Base-by-base conservation (phyloP, 2,329 filamentous ascomycete genomes). In the Ophioceras dolichostomum region DNA sequence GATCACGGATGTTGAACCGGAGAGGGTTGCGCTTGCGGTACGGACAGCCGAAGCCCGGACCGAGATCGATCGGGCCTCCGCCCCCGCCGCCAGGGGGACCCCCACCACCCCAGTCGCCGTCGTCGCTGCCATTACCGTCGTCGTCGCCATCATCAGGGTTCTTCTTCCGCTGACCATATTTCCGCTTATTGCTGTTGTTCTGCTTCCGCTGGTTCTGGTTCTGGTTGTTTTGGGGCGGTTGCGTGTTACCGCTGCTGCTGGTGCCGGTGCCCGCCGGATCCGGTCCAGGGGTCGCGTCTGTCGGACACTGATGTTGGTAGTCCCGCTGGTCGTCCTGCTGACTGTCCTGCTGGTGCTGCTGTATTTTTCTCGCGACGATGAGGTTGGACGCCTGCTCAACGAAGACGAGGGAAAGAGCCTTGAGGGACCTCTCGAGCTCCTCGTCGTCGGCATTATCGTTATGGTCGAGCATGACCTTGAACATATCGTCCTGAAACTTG, bases 11-110 rank as follows among this genome's bases (percentile, higher is more conserved):
- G 32, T 39, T 39, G 12, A 35, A 39, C 10, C 37, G 18, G 9
- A 39, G 4, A 4, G 37, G 37, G 16, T 39, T 39, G 12, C 37
- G 32, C 20, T 39, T 39, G 7, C 37, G 19, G 14, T 24, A 39
- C 2, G 37, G 37, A 19, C 37, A 39, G 19, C 37, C 35, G 26
- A 35, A 10, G n/a, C n/a, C n/a, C n/a, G n/a, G n/a, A n/a, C n/a
- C n/a, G n/a, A n/a, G n/a, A n/a, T n/a, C n/a, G n/a, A n/a, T n/a
- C n/a, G n/a, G n/a, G n/a, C n/a, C n/a, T n/a, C n/a, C n/a, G n/a
- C n/a, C n/a, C n/a, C n/a, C n/a, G n/a, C n/a, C n/a, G n/a, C n/a
- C n/a, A n/a, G n/a, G n/a, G n/a, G n/a, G n/a, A n/a, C n/a, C n/a
- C n/a, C n/a, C n/a, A n/a, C n/a, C n/a, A n/a, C n/a, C n/a, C n/a